Base-by-base conservation (phyloP, 345 rosid species). In the Camelina neglecta region DNA sequence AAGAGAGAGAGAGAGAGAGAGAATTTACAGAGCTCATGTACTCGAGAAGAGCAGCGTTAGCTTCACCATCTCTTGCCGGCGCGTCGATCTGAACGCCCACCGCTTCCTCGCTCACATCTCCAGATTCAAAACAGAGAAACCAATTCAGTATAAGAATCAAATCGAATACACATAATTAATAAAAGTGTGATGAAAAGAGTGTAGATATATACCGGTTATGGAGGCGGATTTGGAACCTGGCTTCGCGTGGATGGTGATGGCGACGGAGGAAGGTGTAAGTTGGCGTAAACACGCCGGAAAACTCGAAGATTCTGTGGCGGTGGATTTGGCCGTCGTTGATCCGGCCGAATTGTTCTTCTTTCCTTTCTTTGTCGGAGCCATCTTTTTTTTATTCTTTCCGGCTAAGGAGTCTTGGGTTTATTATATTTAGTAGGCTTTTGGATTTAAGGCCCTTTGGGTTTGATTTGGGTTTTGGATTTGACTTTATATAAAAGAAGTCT, bases 221-320 rank as follows among this genome's bases (percentile, higher is more conserved):
- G 93, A 87, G 76, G 97, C 85, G 15, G 87, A 84, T 80, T 95
- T 92, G 81, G 96, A 85, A 78, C 97, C 96, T 41, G 99, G 97
- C 82, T 95, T 95, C 62, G 97, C 97, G 85, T 95, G 97, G 73
- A 92, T 86, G 84, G 95, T 85, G 84, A 94, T 89, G 62, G 93
- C 90, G 12, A 92, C 96, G 39, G 97, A 89, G 24, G 93, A 89
- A 59, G 97, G 93, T 54, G 89, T 61, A 59, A 92, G 53, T 4
- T 64, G 69, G 11, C 93, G 88, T 5, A 94, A 64, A 68, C 92
- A 94, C 3, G 93, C 66, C 23, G 98, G 95, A 80, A 73, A 85
- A 33, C 11, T 69, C 3, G 67, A 74, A 13, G 49, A 5, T 29
- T 69, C 61, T 23, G 16, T 44, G 21, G 77, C 57, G 18, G 76